Evolutionary conservation across 2,329 filamentous ascomycete genomes (phyloP).

Genomic region (Xylariomycetidae sp.): DNA sequence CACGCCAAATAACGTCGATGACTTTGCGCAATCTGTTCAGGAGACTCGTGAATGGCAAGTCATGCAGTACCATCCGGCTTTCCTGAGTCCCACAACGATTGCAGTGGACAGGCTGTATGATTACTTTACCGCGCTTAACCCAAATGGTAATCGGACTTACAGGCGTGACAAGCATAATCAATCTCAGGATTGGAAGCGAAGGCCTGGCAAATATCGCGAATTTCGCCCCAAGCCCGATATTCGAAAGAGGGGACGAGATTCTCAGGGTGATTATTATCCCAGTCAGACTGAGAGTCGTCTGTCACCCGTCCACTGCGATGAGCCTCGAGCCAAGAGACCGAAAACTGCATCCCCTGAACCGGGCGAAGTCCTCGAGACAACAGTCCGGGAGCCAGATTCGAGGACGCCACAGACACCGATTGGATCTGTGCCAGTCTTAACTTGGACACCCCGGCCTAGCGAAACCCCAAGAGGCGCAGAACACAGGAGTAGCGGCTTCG

Average conservation of each 20-base stretch:
- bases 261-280: constrained; percentile 5
- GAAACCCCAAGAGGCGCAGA: not conserved
- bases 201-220: constrained; percentile 3
- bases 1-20: constrained; percentile 24
- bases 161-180: constrained; percentile 12
- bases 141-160: constrained; percentile 8
- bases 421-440: constrained; percentile 1
- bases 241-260: constrained; percentile 18
- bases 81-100: constrained; percentile 18
- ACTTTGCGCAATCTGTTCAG: constrained; percentile 25
- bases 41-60: constrained; percentile 26
- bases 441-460: not conserved
- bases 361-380: constrained; percentile 18
- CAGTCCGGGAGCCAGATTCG: not conserved
- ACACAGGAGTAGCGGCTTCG: not conserved
- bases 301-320: constrained; percentile 7
- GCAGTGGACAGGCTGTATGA: constrained; percentile 15
- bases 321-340: constrained; percentile 11
- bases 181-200: constrained; percentile 9
- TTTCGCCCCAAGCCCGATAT: constrained; percentile 4
- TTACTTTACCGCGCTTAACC: constrained; percentile 14
- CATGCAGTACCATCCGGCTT: constrained; percentile 24
- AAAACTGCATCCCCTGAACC: constrained; percentile 21
- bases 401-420: constrained; percentile 9
- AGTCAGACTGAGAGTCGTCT: constrained; percentile 5